Evolutionary conservation across 768 basidiomycete genomes (phyloP), one percentile per base, ranked within the genome.

Genomic region (Lentinula sp.): DNA sequence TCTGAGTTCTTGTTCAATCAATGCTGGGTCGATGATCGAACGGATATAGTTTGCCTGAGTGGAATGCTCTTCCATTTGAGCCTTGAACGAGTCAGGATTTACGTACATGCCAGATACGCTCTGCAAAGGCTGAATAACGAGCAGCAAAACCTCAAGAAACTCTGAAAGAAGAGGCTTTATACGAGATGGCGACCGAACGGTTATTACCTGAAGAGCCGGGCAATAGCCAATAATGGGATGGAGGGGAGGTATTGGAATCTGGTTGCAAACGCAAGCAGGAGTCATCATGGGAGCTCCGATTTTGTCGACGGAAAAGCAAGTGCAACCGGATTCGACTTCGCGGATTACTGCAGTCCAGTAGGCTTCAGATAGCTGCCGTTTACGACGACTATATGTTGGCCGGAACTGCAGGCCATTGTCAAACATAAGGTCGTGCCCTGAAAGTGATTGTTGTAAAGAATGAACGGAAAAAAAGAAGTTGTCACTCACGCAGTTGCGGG

Each of bases 341-440:
- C 82, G 83, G 37, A 82, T 76, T 57, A 98, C 78, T 46, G 93
- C 88, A 45, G 77, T 76, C 95, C 95, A 98, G 70, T 96, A 98
- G 62, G 82, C 85, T 64, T 94, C 91, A 0, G 86, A 81, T 41
- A 84, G 77, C 53, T 87, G 84, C 71, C 76, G 77, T 71, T 93
- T 93, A 61, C 87, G 84, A 43, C 87, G 84, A 64, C 84, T 84
- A n/a, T 82, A 80, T 1, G 87, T 86, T 10, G 90, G 90, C 46
- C 89, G 83, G 72, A 93, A 93, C 71, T 93, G 91, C 13, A 93
- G 76, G 15, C 87, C 86, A 16, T 90, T 81, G 64, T 96, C 94
- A 65, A 95, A 95, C 65, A 95, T 83, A 62, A 95, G 80, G 73
- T 95, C 93, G 66, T 96, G 93, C 37, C 91, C 91, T 93, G 67